Conservation (phyloP, 805 yeast genomes). For the Pachysolen tannophilus region DNA sequence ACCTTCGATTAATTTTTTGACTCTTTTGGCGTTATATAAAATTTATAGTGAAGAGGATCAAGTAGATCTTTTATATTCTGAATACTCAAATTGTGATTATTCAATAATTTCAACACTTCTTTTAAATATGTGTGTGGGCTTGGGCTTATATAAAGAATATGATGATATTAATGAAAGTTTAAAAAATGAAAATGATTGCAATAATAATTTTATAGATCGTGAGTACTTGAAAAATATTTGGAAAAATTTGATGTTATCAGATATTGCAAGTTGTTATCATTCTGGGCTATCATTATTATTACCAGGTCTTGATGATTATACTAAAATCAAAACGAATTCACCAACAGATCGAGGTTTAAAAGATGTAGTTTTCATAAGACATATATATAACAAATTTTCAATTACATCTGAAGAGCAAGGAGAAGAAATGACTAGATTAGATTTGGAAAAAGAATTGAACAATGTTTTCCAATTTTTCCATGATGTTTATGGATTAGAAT, state of each 20-base stretch:
- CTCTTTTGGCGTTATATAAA: neutral
- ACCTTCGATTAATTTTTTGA: neutral
- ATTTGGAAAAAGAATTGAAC: slow-evolving; percentile 2
- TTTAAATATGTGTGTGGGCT: slow-evolving; percentile 3
- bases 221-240: slow-evolving; percentile 1
- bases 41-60: slow-evolving; percentile 4
- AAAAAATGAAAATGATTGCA: slow-evolving; percentile 1
- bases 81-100: slow-evolving; percentile 1
- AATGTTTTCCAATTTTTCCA: slow-evolving; percentile 1
- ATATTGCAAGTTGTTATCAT: neutral
- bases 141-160: slow-evolving; percentile 7
- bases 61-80: slow-evolving; percentile 4
- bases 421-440: slow-evolving; percentile 3
- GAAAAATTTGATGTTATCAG: slow-evolving; percentile 5
- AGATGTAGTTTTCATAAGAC: slow-evolving; percentile 1
- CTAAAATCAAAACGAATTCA: neutral
- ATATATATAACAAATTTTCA: slow-evolving; percentile 1
- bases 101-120: neutral
- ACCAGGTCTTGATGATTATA: slow-evolving; percentile 4
- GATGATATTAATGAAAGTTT: slow-evolving; percentile 3
- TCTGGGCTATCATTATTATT: slow-evolving; percentile 3
- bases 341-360: slow-evolving; percentile 1
- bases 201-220: slow-evolving; percentile 2
- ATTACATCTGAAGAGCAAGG: slow-evolving; percentile 1
- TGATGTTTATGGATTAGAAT: neutral